A percentile compares a stretch with the other conserved stretches of the same genome.
phyloP scores from a whole-genome alignment of 768 basidiomycete genomes.

The Suillus subaureus region DNA sequence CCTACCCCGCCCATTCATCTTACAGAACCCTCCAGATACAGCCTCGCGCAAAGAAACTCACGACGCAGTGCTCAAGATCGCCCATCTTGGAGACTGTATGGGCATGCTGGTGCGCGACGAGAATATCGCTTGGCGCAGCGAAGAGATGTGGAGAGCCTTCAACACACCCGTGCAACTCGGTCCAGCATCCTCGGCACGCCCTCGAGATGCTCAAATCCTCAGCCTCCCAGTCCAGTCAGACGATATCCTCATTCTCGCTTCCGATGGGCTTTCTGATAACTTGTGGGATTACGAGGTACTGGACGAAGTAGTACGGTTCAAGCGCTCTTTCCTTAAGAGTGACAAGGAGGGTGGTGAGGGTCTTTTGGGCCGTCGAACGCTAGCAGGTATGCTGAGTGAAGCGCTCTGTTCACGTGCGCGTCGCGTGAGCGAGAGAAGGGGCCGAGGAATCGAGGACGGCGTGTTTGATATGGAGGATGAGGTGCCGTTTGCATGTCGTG shows the following conservation, averaged over 20 bases:
- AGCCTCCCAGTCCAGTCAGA: slow-evolving; percentile 68
- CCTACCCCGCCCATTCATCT: slow-evolving; percentile 20
- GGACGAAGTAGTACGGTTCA: slow-evolving; percentile 74
- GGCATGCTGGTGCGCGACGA: slow-evolving; percentile 82
- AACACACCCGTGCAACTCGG: slow-evolving; percentile 70
- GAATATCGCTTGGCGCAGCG: slow-evolving; percentile 79
- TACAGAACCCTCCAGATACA: slow-evolving; percentile 17
- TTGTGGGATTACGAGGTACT: slow-evolving; percentile 87
- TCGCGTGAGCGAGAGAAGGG: slow-evolving; percentile 59
- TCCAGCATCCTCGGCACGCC: slow-evolving; percentile 60
- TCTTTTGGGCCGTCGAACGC: slow-evolving; percentile 49
- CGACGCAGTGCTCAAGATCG: slow-evolving; percentile 74
- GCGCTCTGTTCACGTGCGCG: slow-evolving; percentile 81
- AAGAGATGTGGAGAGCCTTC: slow-evolving; percentile 93
- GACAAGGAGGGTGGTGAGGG: slow-evolving; percentile 21
- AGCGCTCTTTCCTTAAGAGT: slow-evolving; percentile 35
- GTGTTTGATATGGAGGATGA: slow-evolving; percentile 44
- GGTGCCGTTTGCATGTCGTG: slow-evolving; percentile 84
- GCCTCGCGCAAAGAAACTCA: slow-evolving; percentile 36
- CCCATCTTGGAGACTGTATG: slow-evolving; percentile 88
- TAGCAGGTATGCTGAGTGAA: slow-evolving; percentile 75
- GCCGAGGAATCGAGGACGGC: slow-evolving; percentile 24
- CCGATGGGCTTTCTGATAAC: slow-evolving; percentile 84
- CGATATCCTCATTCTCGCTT: slow-evolving; percentile 80
- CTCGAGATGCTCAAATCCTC: slow-evolving; percentile 68